phyloP scores from a whole-genome alignment of 345 rosid genomes.

The Syzygium aromaticum region DNA sequence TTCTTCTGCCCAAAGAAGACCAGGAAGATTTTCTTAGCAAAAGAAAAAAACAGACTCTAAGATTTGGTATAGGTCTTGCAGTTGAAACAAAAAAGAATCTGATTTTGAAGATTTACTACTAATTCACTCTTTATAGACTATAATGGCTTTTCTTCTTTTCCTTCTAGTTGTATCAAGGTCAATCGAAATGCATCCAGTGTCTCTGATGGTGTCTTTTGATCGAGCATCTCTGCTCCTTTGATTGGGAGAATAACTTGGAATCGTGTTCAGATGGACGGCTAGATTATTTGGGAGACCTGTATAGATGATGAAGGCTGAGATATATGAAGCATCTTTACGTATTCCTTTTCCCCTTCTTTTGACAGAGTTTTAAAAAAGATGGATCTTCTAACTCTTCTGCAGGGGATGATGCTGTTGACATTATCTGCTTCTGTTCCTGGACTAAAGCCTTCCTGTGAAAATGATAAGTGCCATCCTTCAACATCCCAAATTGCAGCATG shows the following conservation, averaged over 20 bases:
- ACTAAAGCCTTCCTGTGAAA: slow-evolving; percentile 52
- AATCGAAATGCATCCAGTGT: background rate
- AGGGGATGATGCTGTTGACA: slow-evolving; percentile 95
- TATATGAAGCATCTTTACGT: background rate
- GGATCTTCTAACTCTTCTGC: background rate
- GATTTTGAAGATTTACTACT: background rate
- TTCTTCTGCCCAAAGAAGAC: background rate
- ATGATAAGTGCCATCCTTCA: slow-evolving; percentile 47
- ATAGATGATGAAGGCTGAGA: background rate
- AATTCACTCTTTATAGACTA: background rate
- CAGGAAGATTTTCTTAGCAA: background rate
- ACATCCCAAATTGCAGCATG: slow-evolving; percentile 35
- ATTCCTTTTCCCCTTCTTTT: background rate
- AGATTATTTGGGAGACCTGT: background rate
- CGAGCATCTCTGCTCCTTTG: background rate
- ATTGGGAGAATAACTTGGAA: background rate
- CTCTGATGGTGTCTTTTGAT: background rate
- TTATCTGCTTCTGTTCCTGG: slow-evolving; percentile 69
- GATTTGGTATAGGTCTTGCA: background rate
- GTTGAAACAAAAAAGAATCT: background rate
- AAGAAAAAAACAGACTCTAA: background rate
- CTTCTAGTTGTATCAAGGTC: background rate
- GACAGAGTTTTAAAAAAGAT: background rate
- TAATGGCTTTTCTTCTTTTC: background rate
- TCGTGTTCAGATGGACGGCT: background rate